Base-by-base conservation (phyloP, 2,329 filamentous ascomycete species). In the Pseudocercospora fijiensis region DNA sequence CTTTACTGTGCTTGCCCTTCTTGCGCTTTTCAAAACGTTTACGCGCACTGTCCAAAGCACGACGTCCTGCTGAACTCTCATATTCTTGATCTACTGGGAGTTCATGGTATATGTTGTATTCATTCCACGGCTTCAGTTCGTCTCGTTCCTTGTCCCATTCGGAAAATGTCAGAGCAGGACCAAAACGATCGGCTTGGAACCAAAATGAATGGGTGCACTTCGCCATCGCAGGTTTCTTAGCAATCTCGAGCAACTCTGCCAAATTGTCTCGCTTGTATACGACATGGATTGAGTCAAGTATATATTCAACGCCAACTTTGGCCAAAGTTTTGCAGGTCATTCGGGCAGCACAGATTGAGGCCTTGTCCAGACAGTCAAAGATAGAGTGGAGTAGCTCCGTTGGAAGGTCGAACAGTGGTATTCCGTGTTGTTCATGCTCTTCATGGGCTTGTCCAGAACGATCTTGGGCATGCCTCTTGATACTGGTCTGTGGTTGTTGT, bases 301-400 rank as follows among this genome's bases (percentile, higher is more conserved):
- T 22, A 37, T 56, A 28, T n/a, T 56, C 53, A n/a, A 28, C 53
- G 22, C 53, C 53, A 16, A 56, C n/a, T 20, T 18, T 20, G 10
- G 53, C 53, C 28, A 56, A 10, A 8, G 26, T 18, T 18, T 20
- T 10, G 53, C 53, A 56, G 16, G 53, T 18, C 9, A 18, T 22
- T 5, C 53, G 53, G 10, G 53, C 53, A 37, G 13, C 24, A 24
- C 11, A 37, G 27, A 56, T 41, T n/a, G 28, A 37, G 5, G 18
- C 1, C 9, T 43, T 37, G 45, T 61, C 52, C 51, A 61, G n/a
- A 13, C 30, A 18, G 26, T 20, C 51, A 41, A 56, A 56, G 4
- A 61, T 47, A 4, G 18, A 10, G 27, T 57, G 59, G 13, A 57
- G 52, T 13, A 57, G 51, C n/a, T 57, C 51, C 20, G 41, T 16